Evolutionary conservation across 805 yeast genomes (phyloP), one percentile per base, ranked within the genome.

Genomic region (Yarrowia sp.): DNA sequence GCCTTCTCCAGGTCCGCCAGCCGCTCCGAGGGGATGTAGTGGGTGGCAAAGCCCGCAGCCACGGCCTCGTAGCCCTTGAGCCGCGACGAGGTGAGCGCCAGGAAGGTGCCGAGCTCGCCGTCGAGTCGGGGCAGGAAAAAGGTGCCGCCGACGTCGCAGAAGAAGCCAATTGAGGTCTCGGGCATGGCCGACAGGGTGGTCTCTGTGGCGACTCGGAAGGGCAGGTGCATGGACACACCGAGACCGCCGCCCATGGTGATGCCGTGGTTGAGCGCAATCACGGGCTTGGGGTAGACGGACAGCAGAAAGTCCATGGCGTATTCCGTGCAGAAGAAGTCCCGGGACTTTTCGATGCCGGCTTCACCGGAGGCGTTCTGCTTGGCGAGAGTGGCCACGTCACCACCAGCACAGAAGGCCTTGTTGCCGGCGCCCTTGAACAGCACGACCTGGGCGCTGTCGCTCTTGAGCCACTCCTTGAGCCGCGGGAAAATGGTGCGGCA

Each of bases 241-340:
- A 92, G 97, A 73, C 98, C 98, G 66, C 98, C 98, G 68, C 98
- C 99, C 97, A 95, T 92, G 36, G 94, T 91, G 74, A 94, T 91
- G 26, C 98, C 98, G 76, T 95, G 89, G 87, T 90, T 88, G 46
- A 92, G 75, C 0, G 97, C 82, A n/a, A 95, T 88, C 70, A 90
- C 84, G 1, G 98, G 98, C 81, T 92, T 94, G 70, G 87, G 81
- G 70, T 87, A 92, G n/a, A 94, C 88, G 10, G 97, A 88, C 70
- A 93, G 82, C 64, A 89, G 80, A 75, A 88, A 90, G 81, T 95
- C 88, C 75, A 95, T 80, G 71, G 88, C 86, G 80, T 95, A 94
- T 79, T 94, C 98, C 68, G 83, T 77, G 70, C 86, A 85, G 81
- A 95, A 94, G 79, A 89, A 90, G 70, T 85, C 85, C 42, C 86